Evolutionary conservation across 2,329 filamentous ascomycete species (phyloP).

Genomic region (Cladobotryum mycophilum): DNA sequence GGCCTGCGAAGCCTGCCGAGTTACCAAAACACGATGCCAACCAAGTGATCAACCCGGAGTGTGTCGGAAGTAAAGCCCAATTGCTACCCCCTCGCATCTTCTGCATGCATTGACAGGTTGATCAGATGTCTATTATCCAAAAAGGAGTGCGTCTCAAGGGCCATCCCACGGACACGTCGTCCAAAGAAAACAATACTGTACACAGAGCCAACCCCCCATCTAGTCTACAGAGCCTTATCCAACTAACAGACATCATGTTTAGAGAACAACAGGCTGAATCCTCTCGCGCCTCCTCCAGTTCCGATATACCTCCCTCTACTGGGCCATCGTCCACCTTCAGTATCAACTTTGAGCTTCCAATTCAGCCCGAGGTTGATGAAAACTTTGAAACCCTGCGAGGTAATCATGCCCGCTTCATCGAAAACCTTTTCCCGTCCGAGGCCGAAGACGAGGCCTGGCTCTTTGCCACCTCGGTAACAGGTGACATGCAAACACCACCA

Average conservation of each 20-base stretch:
- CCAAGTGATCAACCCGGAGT: conserved; percentile 40
- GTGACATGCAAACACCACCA: conserved; percentile 22
- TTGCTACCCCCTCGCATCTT: neutral
- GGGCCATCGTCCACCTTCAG: conserved; percentile 45
- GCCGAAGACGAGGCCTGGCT: conserved; percentile 16
- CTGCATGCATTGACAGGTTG: neutral
- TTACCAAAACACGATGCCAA: conserved; percentile 48
- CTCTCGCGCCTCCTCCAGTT: conserved; percentile 19
- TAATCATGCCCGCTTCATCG: conserved; percentile 36
- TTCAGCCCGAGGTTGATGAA: conserved; percentile 30
- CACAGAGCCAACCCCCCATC: neutral
- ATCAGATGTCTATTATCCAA: conserved; percentile 46
- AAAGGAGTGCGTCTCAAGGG: conserved; percentile 47
- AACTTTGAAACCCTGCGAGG: conserved; percentile 38
- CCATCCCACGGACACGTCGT: conserved; percentile 43
- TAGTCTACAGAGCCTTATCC: neutral
- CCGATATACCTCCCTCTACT: conserved; percentile 16
- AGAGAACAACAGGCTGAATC: conserved; percentile 2
- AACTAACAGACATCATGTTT: neutral
- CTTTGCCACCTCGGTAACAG: conserved; percentile 16
- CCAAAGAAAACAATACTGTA: conserved; percentile 32
- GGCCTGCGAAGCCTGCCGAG: conserved; percentile 49
- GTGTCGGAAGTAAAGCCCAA: conserved; percentile 41
- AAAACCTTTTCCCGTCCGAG: conserved; percentile 31
- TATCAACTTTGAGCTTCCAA: conserved; percentile 45